Evolutionary conservation across 2,329 filamentous ascomycete species (phyloP).

Genomic region (Penicillium sp.): DNA sequence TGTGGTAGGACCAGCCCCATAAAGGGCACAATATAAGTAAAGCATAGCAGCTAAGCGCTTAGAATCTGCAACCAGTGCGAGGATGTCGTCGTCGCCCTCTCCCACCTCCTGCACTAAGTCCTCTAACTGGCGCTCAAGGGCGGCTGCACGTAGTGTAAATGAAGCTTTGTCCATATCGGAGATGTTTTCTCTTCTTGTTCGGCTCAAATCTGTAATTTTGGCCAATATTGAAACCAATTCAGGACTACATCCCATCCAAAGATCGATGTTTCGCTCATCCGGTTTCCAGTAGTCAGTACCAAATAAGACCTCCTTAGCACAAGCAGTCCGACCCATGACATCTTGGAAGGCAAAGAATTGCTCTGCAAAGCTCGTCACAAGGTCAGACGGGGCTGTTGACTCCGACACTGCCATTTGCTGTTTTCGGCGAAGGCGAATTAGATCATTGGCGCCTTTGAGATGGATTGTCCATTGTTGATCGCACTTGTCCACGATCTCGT

Average conservation of each 20-base stretch:
- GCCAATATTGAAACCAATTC: constrained; percentile 49
- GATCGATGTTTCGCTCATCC: constrained; percentile 40
- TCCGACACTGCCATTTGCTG: constrained; percentile 13
- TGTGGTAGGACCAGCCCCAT: constrained; percentile 44
- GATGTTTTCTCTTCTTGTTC: constrained; percentile 30
- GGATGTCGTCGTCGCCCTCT: constrained; percentile 32
- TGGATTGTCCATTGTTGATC: constrained; percentile 51
- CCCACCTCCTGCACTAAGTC: constrained; percentile 36
- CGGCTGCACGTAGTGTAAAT: constrained; percentile 36
- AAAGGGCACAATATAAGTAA: constrained; percentile 49
- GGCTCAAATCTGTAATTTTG: constrained; percentile 50
- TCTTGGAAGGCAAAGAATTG: constrained; percentile 54
- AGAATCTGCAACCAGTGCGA: constrained; percentile 42
- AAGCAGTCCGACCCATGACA: constrained; percentile 53
- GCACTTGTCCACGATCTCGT: constrained; percentile 47
- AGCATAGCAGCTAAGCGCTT: constrained; percentile 47
- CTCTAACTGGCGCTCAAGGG: constrained; percentile 36
- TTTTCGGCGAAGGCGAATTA: constrained; percentile 44
- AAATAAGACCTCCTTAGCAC: constrained; percentile 49
- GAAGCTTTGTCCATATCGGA: constrained; percentile 24
- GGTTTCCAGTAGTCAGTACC: constrained; percentile 50
- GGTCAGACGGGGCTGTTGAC: constrained; percentile 17
- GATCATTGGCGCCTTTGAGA: constrained; percentile 48
- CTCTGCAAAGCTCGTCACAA: constrained; percentile 43
- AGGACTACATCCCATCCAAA: constrained; percentile 53